Evolutionary conservation across 2,329 filamentous ascomycete species (phyloP), one percentile per base, ranked within the genome.

Genomic region (Apiospora saccharicola): DNA sequence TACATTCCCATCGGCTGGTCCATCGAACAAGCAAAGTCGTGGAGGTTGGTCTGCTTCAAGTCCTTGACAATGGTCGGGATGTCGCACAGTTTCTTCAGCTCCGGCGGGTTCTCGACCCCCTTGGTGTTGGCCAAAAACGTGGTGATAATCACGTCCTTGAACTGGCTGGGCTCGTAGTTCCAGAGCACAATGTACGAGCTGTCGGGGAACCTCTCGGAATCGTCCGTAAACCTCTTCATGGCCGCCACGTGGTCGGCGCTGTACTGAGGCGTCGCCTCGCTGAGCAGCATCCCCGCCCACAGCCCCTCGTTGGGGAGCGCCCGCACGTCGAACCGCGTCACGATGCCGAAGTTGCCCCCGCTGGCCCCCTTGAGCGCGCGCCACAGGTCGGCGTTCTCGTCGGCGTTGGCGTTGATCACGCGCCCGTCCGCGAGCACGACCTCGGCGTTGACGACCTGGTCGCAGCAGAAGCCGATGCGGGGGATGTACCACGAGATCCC

Each of bases 401-500:
- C 68, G 8, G 69, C 70, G 16, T 74, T 74, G 19, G 71, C 73
- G 22, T 67, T 69, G 16, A 75, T 71, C 44, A 79, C 70, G 19
- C 64, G 71, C 16, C 79, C 79, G 69, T 79, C 72, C n/a, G 77
- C 75, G 61, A 78, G 72, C n/a, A 80, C 79, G n/a, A 79, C 78
- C 47, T 79, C 75, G 57, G 76, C 72, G 47, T 74, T 77, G 43
- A 76, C 8, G 53, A 81, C 74, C 53, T 73, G 73, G 72, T 81
- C 79, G 41, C 79, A 72, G 13, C 79, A 74, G 7, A 76, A 74
- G 34, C 79, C 79, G 74, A 76, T 77, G 4, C 78, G 78, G 8
- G 79, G 77, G 19, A 82, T 79, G 75, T 83, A 81, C 75, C 80
- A 84, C 2, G 82, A 83, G 26, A 84, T 77, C 3, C 83, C 84